Conservation (phyloP, 1,139 yeast species). For the Geotrichum phurueaensis region DNA sequence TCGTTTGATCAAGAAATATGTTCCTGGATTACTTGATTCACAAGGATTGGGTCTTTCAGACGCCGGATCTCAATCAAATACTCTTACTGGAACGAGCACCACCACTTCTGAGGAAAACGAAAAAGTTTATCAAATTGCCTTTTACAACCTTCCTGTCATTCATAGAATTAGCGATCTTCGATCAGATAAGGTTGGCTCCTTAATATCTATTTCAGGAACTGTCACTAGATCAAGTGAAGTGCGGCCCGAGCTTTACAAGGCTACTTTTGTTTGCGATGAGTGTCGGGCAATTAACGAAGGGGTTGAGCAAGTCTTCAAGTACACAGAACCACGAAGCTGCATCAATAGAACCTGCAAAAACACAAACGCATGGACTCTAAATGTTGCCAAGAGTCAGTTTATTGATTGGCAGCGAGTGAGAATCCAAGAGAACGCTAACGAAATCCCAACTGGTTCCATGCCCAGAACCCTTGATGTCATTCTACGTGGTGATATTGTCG, state of each 20-base stretch:
- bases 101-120: constrained; percentile 48
- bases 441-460: constrained; percentile 98
- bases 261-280: constrained; percentile 81
- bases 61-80: constrained; percentile 21
- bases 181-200: constrained; percentile 81
- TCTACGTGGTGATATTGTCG: constrained; percentile 90
- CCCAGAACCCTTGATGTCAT: constrained; percentile 95
- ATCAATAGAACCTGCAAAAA: constrained; percentile 83
- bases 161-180: constrained; percentile 85
- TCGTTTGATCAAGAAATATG: constrained; percentile 64
- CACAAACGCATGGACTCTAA: constrained; percentile 78
- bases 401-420: constrained; percentile 97
- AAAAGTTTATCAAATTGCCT: constrained; percentile 80
- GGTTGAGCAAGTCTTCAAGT: constrained; percentile 87
- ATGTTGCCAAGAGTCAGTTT: constrained; percentile 77
- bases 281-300: constrained; percentile 84
- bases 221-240: constrained; percentile 97
- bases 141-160: constrained; percentile 77
- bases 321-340: constrained; percentile 93
- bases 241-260: constrained; percentile 86
- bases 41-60: constrained; percentile 22
- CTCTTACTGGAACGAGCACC: constrained; percentile 27
- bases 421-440: constrained; percentile 90
- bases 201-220: constrained; percentile 86
- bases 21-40: constrained; percentile 62